Conservation (phyloP, 139 green algal species). For the Chlorella sp. region DNA sequence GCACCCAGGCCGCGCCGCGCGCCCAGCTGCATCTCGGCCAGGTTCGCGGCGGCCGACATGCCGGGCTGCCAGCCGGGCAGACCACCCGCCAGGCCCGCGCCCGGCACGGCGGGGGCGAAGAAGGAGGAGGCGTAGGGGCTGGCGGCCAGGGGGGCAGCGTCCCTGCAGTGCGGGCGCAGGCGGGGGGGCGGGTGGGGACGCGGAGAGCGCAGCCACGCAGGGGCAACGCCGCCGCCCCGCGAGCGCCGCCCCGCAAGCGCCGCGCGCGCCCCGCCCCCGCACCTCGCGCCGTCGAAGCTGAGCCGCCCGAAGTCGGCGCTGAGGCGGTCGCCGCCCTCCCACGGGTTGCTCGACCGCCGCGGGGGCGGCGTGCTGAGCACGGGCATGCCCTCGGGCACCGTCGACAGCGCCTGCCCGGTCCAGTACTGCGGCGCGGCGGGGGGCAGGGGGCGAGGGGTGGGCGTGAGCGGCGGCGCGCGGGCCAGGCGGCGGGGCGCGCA, state of each 20-base stretch:
- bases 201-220: neutral
- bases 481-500: neutral
- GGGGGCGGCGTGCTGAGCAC: conserved; percentile 17
- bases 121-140: conserved; percentile 33
- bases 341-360: conserved; percentile 1
- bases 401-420: conserved; percentile 18
- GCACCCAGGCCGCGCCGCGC: no score
- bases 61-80: no score
- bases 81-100: no score
- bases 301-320: conserved; percentile 25
- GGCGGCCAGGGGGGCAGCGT: neutral
- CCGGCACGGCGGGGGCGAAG: neutral
- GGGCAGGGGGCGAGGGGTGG: neutral
- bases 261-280: neutral
- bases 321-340: conserved; percentile 7
- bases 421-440: conserved; percentile 9
- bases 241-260: neutral
- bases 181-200: neutral
- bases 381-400: conserved; percentile 31
- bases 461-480: no score
- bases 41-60: no score
- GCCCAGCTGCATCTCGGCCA: no score
- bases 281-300: conserved; percentile 22
- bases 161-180: neutral
- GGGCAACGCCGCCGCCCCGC: neutral